Percentiles rank a stretch among this genome's conserved stretches.
Conservation (phyloP, 129 eudicot species). For the Flaveria robusta region DNA sequence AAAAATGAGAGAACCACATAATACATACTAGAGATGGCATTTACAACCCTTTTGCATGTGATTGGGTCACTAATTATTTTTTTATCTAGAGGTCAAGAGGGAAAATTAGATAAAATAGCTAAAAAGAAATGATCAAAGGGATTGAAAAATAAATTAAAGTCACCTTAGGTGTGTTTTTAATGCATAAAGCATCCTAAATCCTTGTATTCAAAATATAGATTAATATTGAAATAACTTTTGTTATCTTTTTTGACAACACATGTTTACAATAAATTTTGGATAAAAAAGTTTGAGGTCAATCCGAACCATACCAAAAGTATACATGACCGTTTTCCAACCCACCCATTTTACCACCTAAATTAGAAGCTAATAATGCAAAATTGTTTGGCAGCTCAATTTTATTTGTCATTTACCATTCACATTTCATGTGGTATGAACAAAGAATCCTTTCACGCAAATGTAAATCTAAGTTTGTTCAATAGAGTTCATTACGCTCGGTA, state of each 20-base stretch:
- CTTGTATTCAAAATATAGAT: background rate
- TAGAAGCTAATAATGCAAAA: background rate
- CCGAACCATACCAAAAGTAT: no score
- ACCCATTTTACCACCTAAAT: background rate
- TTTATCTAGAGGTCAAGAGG: background rate
- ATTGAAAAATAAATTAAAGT: background rate
- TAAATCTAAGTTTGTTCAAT: background rate
- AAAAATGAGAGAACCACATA: background rate
- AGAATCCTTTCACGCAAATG: slow-evolving; percentile 3
- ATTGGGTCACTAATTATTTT: background rate
- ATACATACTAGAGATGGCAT: background rate
- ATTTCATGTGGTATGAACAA: background rate
- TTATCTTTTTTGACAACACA: background rate
- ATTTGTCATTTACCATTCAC: background rate
- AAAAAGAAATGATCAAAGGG: background rate
- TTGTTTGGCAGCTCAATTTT: background rate
- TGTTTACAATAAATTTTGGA: background rate
- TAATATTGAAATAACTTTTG: background rate
- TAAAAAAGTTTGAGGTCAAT: background rate
- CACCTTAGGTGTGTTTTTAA: background rate
- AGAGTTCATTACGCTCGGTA: background rate
- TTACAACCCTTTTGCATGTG: background rate
- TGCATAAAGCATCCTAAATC: background rate
- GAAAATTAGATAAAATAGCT: background rate
- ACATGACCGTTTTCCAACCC: background rate